Conservation (phyloP, 225 moss, liverwort and hornwort species). For the Climacium dendroides region DNA sequence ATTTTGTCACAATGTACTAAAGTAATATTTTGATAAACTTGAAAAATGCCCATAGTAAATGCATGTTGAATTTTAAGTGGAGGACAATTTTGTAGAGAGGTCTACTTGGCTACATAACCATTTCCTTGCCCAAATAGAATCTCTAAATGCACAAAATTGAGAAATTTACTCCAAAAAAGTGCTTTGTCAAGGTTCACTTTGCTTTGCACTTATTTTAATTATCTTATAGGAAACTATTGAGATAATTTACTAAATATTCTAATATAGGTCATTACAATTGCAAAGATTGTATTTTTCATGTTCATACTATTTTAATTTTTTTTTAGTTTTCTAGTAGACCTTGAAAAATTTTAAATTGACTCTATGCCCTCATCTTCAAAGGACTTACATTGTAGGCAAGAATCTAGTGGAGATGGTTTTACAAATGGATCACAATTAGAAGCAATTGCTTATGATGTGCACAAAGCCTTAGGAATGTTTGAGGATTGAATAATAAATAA, state of each 20-base stretch:
- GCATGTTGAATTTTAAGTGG: neutral
- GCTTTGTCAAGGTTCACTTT: neutral
- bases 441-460: rapidly evolving
- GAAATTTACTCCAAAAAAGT: rapidly evolving
- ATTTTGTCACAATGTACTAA: neutral
- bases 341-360: neutral
- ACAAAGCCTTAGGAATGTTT: neutral
- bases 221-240: neutral
- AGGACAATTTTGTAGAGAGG: rapidly evolving
- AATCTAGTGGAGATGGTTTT: neutral
- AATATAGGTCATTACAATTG: no score
- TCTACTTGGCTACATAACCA: neutral
- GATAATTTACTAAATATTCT: neutral
- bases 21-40: neutral
- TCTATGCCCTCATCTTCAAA: neutral
- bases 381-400: neutral
- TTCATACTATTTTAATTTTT: neutral
- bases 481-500: neutral
- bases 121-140: neutral
- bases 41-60: rapidly evolving
- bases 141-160: neutral
- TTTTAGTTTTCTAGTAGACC: neutral
- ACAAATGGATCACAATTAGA: rapidly evolving
- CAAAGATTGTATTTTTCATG: no score
- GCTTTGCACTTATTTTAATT: neutral